These are phyloP conservation scores for Scytalidium sp. DNA, from an alignment of 2,329 filamentous ascomycete species.

Conservation along the genomic window DNA sequence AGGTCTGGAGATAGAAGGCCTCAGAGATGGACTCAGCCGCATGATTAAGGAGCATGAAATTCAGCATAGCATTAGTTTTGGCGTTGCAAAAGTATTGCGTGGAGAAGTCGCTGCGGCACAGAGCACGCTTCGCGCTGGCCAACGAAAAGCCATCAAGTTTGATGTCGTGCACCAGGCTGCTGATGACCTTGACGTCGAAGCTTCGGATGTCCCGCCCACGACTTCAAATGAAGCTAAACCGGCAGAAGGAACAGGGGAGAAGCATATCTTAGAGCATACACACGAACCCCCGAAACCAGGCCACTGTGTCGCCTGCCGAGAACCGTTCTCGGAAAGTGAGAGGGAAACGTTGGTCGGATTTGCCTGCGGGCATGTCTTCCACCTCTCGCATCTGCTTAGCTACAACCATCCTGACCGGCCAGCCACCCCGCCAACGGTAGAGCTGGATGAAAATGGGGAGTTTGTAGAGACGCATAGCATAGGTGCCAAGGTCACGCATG, in stretches of 20 bases:
- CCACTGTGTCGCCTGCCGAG: conserved; percentile 57
- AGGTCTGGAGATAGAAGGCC: conserved; percentile 85
- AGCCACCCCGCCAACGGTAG: conserved; percentile 32
- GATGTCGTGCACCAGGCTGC: conserved; percentile 56
- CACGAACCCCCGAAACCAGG: conserved; percentile 39
- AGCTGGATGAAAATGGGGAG: conserved; percentile 42
- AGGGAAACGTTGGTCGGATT: conserved; percentile 75
- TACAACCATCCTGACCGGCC: conserved; percentile 31
- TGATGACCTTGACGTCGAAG: conserved; percentile 41
- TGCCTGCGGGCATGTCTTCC: conserved; percentile 79
- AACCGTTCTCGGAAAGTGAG: conserved; percentile 58
- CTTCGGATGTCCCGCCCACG: conserved; percentile 34
- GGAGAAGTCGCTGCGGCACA: conserved; percentile 87
- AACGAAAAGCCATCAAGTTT: conserved; percentile 85
- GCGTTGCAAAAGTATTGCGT: conserved; percentile 80
- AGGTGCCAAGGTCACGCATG: conserved; percentile 83
- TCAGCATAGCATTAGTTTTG: conserved; percentile 86
- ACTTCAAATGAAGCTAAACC: no score
- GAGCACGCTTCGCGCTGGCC: conserved; percentile 73
- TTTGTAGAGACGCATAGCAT: conserved; percentile 59
- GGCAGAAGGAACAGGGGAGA: neutral
- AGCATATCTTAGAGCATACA: conserved; percentile 1
- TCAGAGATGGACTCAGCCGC: conserved; percentile 82
- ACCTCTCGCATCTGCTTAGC: conserved; percentile 68
- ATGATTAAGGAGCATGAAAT: conserved; percentile 97